Base-by-base conservation (phyloP, 106 monocot genomes). In the Acorus calamus region DNA sequence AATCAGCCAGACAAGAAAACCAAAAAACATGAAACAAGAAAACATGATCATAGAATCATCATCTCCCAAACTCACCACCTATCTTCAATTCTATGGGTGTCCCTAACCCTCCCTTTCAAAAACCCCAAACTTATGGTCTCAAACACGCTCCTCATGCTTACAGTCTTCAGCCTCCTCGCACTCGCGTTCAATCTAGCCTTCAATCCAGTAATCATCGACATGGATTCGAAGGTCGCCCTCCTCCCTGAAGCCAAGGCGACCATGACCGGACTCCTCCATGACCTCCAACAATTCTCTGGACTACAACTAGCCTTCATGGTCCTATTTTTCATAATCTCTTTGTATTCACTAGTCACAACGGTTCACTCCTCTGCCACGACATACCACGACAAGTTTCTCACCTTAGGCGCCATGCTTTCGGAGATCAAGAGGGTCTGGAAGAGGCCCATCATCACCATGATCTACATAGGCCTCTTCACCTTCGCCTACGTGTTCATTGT, bases 101-200 rank as follows among this genome's bases (percentile, higher is more conserved):
- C n/a, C n/a, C n/a, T n/a, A n/a, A n/a, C n/a, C n/a, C n/a, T n/a
- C n/a, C n/a, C n/a, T n/a, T n/a, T n/a, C 2, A 69, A 44, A 59
- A 69, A 64, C 75, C 52, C 11, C 57, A 69, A 51, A 58, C 75
- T 76, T 64, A 57, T 64, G 54, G 44, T 69, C 50, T 46, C 74
- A 2, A 8, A 47, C 50, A 8, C 63, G 42, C 10, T 62, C 0
- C 55, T 68, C 2, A 47, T 56, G 52, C 47, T 76, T 47, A 8
- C 64, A 8, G 14, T 69, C 9, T 62, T 7, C 69, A 57, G 52
- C 8, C 46, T 69, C 8, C 63, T 69, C 28, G 63, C 47, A 4
- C 51, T 69, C 11, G 63, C 7, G 8, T 64, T 64, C 67, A 52
- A 58, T 45, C 5, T 64, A 11, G 69, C 69, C 51, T 57, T 76